Evolutionary conservation across 2,329 filamentous ascomycete species (phyloP).

Genomic region (Aschersonia sp.): DNA sequence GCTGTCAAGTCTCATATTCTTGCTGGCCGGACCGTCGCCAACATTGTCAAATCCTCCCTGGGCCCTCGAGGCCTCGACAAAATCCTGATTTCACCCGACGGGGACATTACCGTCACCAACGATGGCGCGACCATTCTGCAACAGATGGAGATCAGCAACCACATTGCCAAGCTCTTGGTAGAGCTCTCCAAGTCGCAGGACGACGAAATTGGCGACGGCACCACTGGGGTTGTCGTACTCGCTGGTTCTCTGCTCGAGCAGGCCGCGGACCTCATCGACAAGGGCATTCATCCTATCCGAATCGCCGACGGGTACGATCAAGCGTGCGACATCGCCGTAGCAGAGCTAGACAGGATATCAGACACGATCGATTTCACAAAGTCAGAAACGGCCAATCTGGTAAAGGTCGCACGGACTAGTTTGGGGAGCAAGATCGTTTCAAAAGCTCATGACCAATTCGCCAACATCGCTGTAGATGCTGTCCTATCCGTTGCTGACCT

Average conservation of each 20-base stretch:
- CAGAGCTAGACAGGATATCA: constrained; percentile 83
- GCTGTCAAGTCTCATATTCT: constrained; percentile 98
- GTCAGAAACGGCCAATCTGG: constrained; percentile 68
- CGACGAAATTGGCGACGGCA: constrained; percentile 96
- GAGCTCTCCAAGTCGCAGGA: constrained; percentile 98
- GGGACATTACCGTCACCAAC: constrained; percentile 98
- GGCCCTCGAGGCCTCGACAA: constrained; percentile 95
- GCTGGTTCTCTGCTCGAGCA: constrained; percentile 92
- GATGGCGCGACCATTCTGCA: constrained; percentile 94
- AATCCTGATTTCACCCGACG: constrained; percentile 95
- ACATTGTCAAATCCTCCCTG: constrained; percentile 93
- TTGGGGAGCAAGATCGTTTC: constrained; percentile 98
- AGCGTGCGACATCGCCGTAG: constrained; percentile 90
- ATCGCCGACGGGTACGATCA: constrained; percentile 98
- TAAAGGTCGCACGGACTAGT: constrained; percentile 91
- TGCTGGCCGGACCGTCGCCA: constrained; percentile 87
- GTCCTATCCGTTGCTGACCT: constrained; percentile 93
- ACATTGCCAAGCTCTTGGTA: constrained; percentile 91
- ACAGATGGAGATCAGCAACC: constrained; percentile 98
- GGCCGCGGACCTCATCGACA: constrained; percentile 95
- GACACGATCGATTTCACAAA: constrained; percentile 78
- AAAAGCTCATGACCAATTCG: constrained; percentile 96
- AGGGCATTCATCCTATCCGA: constrained; percentile 96
- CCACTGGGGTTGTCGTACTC: constrained; percentile 91
- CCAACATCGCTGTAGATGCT: constrained; percentile 92